A percentile compares a stretch with the other conserved stretches of the same genome.
These are phyloP conservation scores for Epicoccum nigrum DNA, from an alignment of 2,329 filamentous ascomycete species.

Conservation along the genomic window DNA sequence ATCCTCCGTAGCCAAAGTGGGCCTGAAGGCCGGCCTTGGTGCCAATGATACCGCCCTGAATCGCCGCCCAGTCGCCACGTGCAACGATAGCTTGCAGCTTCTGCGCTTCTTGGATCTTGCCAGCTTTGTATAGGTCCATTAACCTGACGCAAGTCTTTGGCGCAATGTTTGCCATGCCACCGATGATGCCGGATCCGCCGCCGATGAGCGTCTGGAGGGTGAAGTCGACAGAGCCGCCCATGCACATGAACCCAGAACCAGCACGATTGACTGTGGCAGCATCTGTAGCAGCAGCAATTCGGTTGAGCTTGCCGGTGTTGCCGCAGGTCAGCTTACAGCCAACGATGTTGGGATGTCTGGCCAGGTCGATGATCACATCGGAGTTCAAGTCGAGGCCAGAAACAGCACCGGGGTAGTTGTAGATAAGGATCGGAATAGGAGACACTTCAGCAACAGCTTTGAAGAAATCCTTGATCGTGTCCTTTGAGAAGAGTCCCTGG, in stretches of 20 bases:
- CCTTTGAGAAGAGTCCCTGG: slow-evolving; percentile 67
- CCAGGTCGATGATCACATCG: slow-evolving; percentile 64
- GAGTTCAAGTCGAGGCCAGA: slow-evolving; percentile 69
- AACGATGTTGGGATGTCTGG: slow-evolving; percentile 69
- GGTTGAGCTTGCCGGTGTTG: slow-evolving; percentile 71
- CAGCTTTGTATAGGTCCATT: slow-evolving; percentile 64
- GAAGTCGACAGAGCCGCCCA: slow-evolving; percentile 77
- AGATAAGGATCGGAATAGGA: slow-evolving; percentile 70
- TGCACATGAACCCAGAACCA: slow-evolving; percentile 68
- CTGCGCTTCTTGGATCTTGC: slow-evolving; percentile 65
- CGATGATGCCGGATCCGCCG: slow-evolving; percentile 74
- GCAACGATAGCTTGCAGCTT: slow-evolving; percentile 70
- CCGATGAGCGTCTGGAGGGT: slow-evolving; percentile 72
- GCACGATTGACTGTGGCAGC: slow-evolving; percentile 45
- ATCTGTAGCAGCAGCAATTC: slow-evolving; percentile 61
- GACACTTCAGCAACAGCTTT: slow-evolving; percentile 66
- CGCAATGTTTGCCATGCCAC: slow-evolving; percentile 72
- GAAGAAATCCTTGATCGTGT: slow-evolving; percentile 69
- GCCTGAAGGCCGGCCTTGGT: slow-evolving; percentile 70
- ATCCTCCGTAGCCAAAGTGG: slow-evolving; percentile 70
- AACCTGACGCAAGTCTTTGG: slow-evolving; percentile 70
- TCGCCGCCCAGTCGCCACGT: slow-evolving; percentile 71
- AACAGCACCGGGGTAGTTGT: slow-evolving; percentile 72
- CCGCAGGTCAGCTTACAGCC: slow-evolving; percentile 74
- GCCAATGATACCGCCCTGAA: slow-evolving; percentile 71